Evolutionary conservation across 2,329 filamentous ascomycete genomes (phyloP).

Genomic region (Phoma sp.): DNA sequence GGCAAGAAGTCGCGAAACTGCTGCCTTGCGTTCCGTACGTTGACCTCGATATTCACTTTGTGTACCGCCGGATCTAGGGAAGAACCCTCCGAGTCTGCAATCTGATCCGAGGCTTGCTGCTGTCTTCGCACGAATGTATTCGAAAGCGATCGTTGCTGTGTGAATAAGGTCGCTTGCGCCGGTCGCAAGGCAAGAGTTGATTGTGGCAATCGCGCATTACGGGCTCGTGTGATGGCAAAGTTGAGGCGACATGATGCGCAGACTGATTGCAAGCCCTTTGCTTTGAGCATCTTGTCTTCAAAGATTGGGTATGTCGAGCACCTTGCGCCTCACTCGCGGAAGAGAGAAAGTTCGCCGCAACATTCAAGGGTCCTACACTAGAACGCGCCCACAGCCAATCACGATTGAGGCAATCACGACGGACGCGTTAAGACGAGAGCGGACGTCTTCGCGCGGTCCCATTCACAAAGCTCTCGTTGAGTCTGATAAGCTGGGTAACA

Average conservation of each 20-base stretch:
- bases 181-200: conserved; percentile 21
- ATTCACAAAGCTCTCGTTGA: no score
- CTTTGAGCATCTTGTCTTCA: conserved; percentile 38
- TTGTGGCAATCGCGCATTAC: conserved; percentile 31
- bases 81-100: background rate
- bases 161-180: conserved; percentile 13
- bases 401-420: conserved; percentile 1
- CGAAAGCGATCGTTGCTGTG: conserved; percentile 32
- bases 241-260: conserved; percentile 44
- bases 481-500: no score
- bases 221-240: conserved; percentile 32
- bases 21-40: conserved; percentile 74
- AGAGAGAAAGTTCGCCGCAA: conserved; percentile 41
- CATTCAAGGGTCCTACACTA: conserved; percentile 30
- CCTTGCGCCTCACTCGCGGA: background rate
- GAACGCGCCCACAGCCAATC: conserved; percentile 27
- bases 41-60: conserved; percentile 58
- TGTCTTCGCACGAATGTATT: conserved; percentile 24
- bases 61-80: conserved; percentile 21
- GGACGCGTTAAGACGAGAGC: no score
- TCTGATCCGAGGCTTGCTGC: conserved; percentile 1
- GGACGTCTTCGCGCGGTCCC: no score
- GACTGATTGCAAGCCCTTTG: conserved; percentile 34
- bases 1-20: conserved; percentile 80
- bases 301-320: conserved; percentile 12